These are phyloP conservation scores for Hemisphaericaspora xylanilytica DNA, from an alignment of 1,139 yeast species.

Conservation along the genomic window DNA sequence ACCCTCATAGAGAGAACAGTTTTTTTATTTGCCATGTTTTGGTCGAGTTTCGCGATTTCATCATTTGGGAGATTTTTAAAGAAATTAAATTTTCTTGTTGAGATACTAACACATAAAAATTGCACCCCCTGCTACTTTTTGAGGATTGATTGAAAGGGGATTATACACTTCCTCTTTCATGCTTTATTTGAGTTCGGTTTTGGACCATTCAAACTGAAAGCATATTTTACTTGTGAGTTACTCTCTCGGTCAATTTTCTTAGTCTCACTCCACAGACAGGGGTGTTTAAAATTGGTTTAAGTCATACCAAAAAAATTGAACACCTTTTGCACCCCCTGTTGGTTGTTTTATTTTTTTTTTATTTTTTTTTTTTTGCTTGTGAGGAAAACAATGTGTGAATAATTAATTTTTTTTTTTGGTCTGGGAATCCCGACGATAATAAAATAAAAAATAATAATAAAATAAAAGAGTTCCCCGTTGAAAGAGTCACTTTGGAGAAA, in stretches of 20 bases:
- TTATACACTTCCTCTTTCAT: too few species aligned
- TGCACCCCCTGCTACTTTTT: not conserved
- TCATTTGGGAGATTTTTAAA: slow-evolving; percentile 1
- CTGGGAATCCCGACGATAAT: not conserved
- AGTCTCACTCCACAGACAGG: too few species aligned
- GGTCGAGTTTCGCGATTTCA: not conserved
- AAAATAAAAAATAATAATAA: too few species aligned
- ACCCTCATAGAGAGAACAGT: not conserved
- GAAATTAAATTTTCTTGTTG: not conserved
- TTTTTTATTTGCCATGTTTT: not conserved
- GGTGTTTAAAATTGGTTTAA: too few species aligned
- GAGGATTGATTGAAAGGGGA: not conserved
- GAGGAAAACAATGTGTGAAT: too few species aligned
- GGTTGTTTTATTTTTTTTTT: not conserved
- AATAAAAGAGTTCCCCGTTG: not conserved
- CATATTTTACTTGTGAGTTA: too few species aligned
- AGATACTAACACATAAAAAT: not conserved
- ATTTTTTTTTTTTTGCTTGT: not conserved
- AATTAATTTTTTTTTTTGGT: not conserved
- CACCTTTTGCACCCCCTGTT: not conserved
- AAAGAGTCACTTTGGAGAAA: not conserved
- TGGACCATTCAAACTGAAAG: too few species aligned
- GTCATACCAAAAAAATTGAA: not conserved
- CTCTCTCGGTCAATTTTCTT: too few species aligned
- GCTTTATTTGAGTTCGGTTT: too few species aligned